Evolutionary conservation across 495 filamentous ascomycete species (phyloP).

Genomic region (Bacidia rubella): DNA sequence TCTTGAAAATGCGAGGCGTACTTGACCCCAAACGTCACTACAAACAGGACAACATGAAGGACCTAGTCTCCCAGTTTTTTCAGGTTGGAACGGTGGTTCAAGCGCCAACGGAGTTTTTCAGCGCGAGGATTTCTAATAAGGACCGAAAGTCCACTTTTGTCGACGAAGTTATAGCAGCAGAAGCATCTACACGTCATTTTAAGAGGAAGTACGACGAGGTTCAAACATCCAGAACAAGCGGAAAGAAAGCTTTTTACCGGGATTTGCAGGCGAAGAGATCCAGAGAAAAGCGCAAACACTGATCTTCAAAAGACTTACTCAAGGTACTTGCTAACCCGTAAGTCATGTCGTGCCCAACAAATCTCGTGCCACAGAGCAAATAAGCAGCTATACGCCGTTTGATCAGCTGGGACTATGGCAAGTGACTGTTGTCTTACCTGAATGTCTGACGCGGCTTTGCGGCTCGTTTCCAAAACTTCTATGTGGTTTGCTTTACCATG

Average conservation of each 20-base stretch:
- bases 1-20: slow-evolving; percentile 77
- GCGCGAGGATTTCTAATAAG: slow-evolving; percentile 63
- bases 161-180: slow-evolving; percentile 66
- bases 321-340: too few relatives aligned
- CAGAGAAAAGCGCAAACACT: slow-evolving; percentile 14
- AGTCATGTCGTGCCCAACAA: too few relatives aligned
- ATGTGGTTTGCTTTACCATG: slow-evolving; percentile 57
- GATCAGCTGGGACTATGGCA: too few relatives aligned
- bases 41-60: slow-evolving; percentile 65
- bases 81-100: slow-evolving; percentile 82
- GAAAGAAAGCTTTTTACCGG: slow-evolving; percentile 61
- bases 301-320: not conserved
- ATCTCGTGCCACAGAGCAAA: too few relatives aligned
- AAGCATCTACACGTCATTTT: slow-evolving; percentile 46
- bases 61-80: slow-evolving; percentile 59
- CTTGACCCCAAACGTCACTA: slow-evolving; percentile 84
- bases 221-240: slow-evolving; percentile 51
- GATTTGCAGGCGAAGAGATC: slow-evolving; percentile 45
- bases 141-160: slow-evolving; percentile 81
- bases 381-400: too few relatives aligned
- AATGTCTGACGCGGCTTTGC: slow-evolving; percentile 50
- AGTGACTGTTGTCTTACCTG: slow-evolving; percentile 36
- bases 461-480: slow-evolving; percentile 56
- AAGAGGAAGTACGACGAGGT: slow-evolving; percentile 59
- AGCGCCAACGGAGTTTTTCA: slow-evolving; percentile 80